Conservation (phyloP, 2,329 filamentous ascomycete species). For the Epichloe gansuensis region DNA sequence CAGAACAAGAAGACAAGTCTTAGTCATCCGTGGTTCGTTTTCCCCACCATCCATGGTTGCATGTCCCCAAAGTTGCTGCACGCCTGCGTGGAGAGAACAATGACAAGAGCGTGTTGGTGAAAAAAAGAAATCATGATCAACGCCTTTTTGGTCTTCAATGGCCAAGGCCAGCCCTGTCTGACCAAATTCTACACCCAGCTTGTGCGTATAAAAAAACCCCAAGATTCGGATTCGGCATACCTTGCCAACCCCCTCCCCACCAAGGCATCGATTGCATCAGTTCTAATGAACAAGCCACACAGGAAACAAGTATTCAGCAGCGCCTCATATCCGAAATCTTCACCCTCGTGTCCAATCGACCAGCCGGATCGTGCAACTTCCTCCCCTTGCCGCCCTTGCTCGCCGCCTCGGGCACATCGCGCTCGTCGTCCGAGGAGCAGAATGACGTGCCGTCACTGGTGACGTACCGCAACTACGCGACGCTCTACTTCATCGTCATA, state of each 20-base stretch:
- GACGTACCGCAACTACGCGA: slow-evolving; percentile 96
- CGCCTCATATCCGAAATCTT: slow-evolving; percentile 96
- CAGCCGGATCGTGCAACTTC: slow-evolving; percentile 92
- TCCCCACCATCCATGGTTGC: background rate
- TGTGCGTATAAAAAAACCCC: slow-evolving; percentile 29
- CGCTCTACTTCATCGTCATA: slow-evolving; percentile 97
- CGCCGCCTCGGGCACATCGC: slow-evolving; percentile 49
- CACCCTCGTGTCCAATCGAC: slow-evolving; percentile 82
- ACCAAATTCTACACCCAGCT: slow-evolving; percentile 99
- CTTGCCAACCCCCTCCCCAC: background rate
- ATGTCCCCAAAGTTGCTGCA: background rate
- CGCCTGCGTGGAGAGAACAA: background rate
- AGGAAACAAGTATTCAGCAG: slow-evolving; percentile 97
- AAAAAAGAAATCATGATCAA: slow-evolving; percentile 65
- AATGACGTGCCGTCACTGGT: slow-evolving; percentile 91
- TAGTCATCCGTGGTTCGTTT: no score
- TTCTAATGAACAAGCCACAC: slow-evolving; percentile 1
- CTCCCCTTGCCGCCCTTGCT: slow-evolving; percentile 64
- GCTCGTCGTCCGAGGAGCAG: slow-evolving; percentile 53
- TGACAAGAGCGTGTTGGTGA: background rate
- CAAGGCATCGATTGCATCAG: no score
- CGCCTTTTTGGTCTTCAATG: slow-evolving; percentile 97
- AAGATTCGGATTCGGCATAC: background rate
- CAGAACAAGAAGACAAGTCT: no score
- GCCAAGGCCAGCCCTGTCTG: slow-evolving; percentile 87